Base-by-base conservation (phyloP, 2,329 filamentous ascomycete genomes). In the Talaromyces funiculosus region DNA sequence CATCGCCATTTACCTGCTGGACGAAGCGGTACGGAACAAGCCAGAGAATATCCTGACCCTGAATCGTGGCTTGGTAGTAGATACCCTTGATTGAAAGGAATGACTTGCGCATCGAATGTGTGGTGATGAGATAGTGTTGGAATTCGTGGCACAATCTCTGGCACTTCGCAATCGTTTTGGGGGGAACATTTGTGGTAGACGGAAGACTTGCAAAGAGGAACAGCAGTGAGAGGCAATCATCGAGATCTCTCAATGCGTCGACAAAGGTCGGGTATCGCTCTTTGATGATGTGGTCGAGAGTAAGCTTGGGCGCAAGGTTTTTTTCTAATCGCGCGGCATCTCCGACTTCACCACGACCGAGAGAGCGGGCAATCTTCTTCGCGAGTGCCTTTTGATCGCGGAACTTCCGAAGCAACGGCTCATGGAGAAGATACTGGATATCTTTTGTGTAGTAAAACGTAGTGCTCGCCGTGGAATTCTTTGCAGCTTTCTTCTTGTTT, bases 1-100 rank as follows among this genome's bases (percentile, higher is more conserved):
- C 89, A 75, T 99, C 94, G 61, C 89, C 90, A 42, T 94, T 90
- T 14, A 96, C 88, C 67, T 90, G 84, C 81, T 99, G 94, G 71
- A 97, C 96, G 78, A 99, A 99, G 75, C 91, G 91, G 81, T 99
- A 99, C 0, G 94, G 94, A 10, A 97, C 93, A 40, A 99, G 82
- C 94, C 94, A 99, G 66, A 97, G 82, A 54, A 99, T 89, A 71
- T 97, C 93, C 78, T 99, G 92, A 53, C 94, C 94, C 75, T 97
- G 91, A 64, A 99, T 95, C 56, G 88, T 97, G 24, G 93, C 94
- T 79, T 97, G 93, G 78, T 97, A 99, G 81, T 99, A 99, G 71
- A 99, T 97, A 64, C 94, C 94, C 82, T 99, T 99, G 78, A 99
- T 97, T 1, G 92, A 96, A 66, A 99, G 80, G 80, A 99, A 99